phyloP scores from a whole-genome alignment of 306 rosid genomes.

The Trifolium pratense region DNA sequence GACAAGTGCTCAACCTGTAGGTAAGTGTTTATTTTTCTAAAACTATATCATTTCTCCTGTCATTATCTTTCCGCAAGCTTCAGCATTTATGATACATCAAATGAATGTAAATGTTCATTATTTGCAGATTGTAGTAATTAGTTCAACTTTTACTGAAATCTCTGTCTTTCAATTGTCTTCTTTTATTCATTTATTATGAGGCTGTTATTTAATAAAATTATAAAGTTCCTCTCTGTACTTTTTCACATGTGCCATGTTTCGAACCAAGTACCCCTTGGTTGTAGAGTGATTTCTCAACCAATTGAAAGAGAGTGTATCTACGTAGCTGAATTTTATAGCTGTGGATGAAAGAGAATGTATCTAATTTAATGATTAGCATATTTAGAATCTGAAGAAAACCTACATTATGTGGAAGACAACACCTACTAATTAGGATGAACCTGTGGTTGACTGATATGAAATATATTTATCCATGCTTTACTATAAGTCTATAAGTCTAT shows the following conservation, averaged over 20 bases:
- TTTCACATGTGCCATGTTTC: too few species aligned
- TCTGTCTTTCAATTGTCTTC: constrained; percentile 4
- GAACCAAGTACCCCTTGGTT: too few species aligned
- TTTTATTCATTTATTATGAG: background rate
- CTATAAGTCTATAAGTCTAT: background rate
- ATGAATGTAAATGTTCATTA: constrained; percentile 16
- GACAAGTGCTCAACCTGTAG: constrained; percentile 97
- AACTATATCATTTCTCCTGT: constrained; percentile 29
- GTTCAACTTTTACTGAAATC: constrained; percentile 25
- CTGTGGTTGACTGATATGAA: constrained; percentile 6
- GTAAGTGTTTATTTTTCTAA: constrained; percentile 57
- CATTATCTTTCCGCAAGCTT: constrained; percentile 13
- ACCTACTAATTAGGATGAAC: background rate
- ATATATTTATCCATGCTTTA: constrained; percentile 7
- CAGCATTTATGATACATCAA: constrained; percentile 15
- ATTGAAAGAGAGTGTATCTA: too few species aligned
- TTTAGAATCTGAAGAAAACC: background rate
- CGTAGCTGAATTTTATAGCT: constrained; percentile 7
- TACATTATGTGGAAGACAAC: constrained; percentile 5
- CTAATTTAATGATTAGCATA: constrained; percentile 25
- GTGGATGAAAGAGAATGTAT: background rate
- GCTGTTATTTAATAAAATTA: background rate
- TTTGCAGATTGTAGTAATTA: constrained; percentile 13
- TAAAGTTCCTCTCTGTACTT: constrained; percentile 8
- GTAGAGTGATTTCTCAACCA: too few species aligned